phyloP scores from a whole-genome alignment of 306 rosid species.

The Oemleria cerasiformis region DNA sequence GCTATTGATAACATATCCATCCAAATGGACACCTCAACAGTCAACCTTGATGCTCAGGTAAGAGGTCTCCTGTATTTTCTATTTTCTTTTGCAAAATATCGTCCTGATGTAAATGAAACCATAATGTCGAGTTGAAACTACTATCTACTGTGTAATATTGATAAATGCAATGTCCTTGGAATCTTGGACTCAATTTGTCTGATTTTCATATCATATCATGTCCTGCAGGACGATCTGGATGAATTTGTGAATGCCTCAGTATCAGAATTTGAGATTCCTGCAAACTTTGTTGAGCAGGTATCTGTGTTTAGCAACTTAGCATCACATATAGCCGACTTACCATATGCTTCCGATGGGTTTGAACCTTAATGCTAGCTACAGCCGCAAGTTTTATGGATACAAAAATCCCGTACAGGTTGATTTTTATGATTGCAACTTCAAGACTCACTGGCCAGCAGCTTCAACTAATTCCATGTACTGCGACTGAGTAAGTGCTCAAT shows the following conservation, averaged over 20 bases:
- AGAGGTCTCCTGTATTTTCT: not conserved
- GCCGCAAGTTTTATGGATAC: conserved; percentile 18
- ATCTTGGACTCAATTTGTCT: not conserved
- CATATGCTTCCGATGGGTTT: not conserved
- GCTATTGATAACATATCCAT: conserved; percentile 36
- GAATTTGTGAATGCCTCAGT: conserved; percentile 61
- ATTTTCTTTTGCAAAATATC: not conserved
- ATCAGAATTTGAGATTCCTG: conserved; percentile 61
- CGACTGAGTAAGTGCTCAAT: not conserved
- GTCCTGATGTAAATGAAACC: not conserved
- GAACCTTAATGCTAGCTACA: conserved; percentile 11
- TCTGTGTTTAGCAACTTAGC: conserved; percentile 21
- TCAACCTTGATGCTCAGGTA: conserved; percentile 54
- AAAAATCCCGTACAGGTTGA: conserved; percentile 46
- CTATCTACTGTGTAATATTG: no score
- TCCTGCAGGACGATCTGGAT: conserved; percentile 53
- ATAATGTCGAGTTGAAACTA: no score
- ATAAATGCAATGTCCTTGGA: not conserved
- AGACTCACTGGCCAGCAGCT: conserved; percentile 55
- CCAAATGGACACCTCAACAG: conserved; percentile 46
- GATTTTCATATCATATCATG: not conserved
- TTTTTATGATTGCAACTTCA: conserved; percentile 46
- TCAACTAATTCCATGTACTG: not conserved
- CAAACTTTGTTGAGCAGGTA: conserved; percentile 66
- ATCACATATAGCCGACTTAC: conserved; percentile 15